These are phyloP conservation scores for Aspergillus sojae DNA, from an alignment of 2,329 filamentous ascomycete genomes.

Conservation along the genomic window DNA sequence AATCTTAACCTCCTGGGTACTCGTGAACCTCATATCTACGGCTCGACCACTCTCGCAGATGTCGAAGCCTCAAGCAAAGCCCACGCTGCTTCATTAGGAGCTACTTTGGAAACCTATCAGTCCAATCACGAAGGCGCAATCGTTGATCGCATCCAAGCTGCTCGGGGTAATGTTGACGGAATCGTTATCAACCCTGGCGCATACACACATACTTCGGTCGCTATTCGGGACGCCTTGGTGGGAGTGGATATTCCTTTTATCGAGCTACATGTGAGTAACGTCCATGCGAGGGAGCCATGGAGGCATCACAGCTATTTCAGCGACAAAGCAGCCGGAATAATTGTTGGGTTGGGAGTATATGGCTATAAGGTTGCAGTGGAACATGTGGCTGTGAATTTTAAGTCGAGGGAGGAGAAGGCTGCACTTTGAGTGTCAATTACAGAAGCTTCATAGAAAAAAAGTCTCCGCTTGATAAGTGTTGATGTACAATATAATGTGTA, in stretches of 20 bases:
- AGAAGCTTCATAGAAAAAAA: not conserved
- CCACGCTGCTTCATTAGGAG: constrained; percentile 54
- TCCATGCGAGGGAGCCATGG: constrained; percentile 71
- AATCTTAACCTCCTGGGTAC: constrained; percentile 80
- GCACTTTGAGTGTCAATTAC: constrained; percentile 11
- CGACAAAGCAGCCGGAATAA: constrained; percentile 74
- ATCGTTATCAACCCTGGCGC: constrained; percentile 74
- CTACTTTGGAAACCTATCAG: constrained; percentile 65
- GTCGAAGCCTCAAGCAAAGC: constrained; percentile 55
- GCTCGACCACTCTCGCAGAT: constrained; percentile 67
- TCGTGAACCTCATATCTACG: constrained; percentile 74
- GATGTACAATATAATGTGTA: not conserved
- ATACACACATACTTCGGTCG: constrained; percentile 75
- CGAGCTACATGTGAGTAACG: constrained; percentile 76
- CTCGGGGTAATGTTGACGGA: constrained; percentile 61
- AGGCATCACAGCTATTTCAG: constrained; percentile 71
- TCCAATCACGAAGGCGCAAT: constrained; percentile 78
- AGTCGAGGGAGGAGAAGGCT: constrained; percentile 33
- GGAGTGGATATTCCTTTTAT: constrained; percentile 73
- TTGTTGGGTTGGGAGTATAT: constrained; percentile 68
- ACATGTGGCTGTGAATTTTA: constrained; percentile 45
- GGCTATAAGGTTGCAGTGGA: constrained; percentile 66
- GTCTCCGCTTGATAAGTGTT: not conserved
- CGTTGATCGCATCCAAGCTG: constrained; percentile 72
- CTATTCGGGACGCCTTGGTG: constrained; percentile 71